Evolutionary conservation across 768 basidiomycete genomes (phyloP), one percentile per base, ranked within the genome.

Genomic region (Trametes cingulata): DNA sequence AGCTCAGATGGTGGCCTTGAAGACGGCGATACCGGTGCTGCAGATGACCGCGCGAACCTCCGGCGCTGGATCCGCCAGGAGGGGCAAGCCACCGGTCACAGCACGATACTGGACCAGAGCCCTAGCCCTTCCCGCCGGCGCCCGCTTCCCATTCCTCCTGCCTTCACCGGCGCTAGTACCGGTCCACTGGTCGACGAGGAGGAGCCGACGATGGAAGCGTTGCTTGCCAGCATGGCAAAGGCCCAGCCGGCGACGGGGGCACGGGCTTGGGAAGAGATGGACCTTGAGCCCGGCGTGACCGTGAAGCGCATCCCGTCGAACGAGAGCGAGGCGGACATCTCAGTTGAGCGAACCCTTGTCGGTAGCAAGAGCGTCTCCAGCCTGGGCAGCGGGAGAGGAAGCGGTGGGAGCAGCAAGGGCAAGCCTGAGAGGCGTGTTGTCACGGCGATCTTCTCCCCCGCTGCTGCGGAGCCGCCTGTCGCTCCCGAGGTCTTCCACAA

Each of bases 251-350:
- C 35, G 47, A 59, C 58, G 6, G 76, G 75, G 36, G 75, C 73
- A 12, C 65, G 71, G 8, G 75, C 75, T 3, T 76, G 75, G 75
- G 75, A 76, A 63, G 73, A 72, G 27, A 62, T 71, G 43, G 70
- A 74, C 55, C n/a, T 66, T 20, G 65, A 54, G 4, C 62, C 65
- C 13, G 73, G 74, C 1, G 65, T 65, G 10, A 77, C 76, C n/a
- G 69, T 75, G 27, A 76, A 74, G 61, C 70, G 67, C 29, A 35
- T 72, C 29, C 60, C 63, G 13, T 64, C 62, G 15, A 46, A 56
- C 51, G 66, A 53, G 25, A 54, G 59, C 35, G 36, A 43, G 12
- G 42, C 50, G 15, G 47, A 57, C 50, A 7, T 41, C 45, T 52
- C 53, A 22, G 27, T 39, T n/a, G 27, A 41, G 20, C 47, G 61